Percentiles rank a stretch among this genome's conserved stretches.
phyloP scores from a whole-genome alignment of 176 grass and related monocot species.

The Paspalum notatum region DNA sequence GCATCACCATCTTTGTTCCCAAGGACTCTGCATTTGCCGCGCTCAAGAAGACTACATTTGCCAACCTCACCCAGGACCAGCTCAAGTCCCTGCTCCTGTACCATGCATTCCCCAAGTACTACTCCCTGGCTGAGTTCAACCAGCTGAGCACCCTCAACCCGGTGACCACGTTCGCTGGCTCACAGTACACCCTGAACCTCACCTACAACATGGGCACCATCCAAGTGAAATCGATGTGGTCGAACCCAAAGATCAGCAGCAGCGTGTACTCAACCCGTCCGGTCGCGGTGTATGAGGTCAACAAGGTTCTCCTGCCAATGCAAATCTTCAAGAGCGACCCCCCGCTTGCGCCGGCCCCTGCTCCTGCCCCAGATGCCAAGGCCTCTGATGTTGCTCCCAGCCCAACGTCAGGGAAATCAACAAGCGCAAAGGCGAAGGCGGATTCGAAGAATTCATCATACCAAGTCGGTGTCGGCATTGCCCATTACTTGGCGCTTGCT shows the following conservation, averaged over 20 bases:
- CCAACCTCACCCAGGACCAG: constrained; percentile 81
- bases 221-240: constrained; percentile 78
- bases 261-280: constrained; percentile 77
- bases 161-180: constrained; percentile 76
- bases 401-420: constrained; percentile 29
- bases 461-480: constrained; percentile 7
- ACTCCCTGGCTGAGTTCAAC: constrained; percentile 84
- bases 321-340: constrained; percentile 83
- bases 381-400: constrained; percentile 52
- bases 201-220: constrained; percentile 72
- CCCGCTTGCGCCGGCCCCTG: constrained; percentile 67
- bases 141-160: constrained; percentile 76
- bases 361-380: constrained; percentile 75
- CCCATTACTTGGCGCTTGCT: constrained; percentile 41
- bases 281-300: constrained; percentile 75
- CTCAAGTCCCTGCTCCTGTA: constrained; percentile 76
- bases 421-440: constrained; percentile 35
- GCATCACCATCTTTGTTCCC: constrained; percentile 92
- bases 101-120: constrained; percentile 83
- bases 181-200: constrained; percentile 71
- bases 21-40: constrained; percentile 69
- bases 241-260: constrained; percentile 82
- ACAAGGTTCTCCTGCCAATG: constrained; percentile 79
- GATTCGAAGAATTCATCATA: constrained; percentile 37
- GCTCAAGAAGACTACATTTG: constrained; percentile 64